Percentiles rank a stretch among this genome's conserved stretches.
Evolutionary conservation across 2,329 filamentous ascomycete genomes (phyloP).

Genomic region (Calonectria ilicicola): DNA sequence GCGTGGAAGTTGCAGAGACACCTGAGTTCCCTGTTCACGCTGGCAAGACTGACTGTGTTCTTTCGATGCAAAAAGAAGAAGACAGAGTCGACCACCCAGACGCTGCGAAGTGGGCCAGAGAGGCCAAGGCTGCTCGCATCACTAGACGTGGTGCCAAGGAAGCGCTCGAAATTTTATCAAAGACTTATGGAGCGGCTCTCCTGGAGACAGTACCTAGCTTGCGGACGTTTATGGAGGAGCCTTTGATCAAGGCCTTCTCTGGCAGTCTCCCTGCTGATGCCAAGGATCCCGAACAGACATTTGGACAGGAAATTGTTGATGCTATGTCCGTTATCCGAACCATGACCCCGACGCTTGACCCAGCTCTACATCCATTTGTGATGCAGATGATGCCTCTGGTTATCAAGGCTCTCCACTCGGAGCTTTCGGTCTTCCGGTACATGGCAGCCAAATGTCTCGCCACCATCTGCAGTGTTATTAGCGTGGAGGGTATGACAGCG

Average conservation of each 20-base stretch:
- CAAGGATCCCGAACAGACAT: constrained; percentile 76
- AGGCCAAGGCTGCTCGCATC: constrained; percentile 89
- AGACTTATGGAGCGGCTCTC: constrained; percentile 81
- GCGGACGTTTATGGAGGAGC: constrained; percentile 82
- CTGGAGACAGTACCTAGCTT: constrained; percentile 89
- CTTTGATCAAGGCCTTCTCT: constrained; percentile 80
- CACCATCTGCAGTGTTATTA: constrained; percentile 96
- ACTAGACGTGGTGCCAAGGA: constrained; percentile 95
- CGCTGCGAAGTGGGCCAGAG: constrained; percentile 88
- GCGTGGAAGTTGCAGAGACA: constrained; percentile 96
- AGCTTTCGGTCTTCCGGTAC: constrained; percentile 92
- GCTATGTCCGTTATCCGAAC: constrained; percentile 93
- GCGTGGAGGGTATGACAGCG: constrained; percentile 94
- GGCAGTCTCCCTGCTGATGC: constrained; percentile 79
- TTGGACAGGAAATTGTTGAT: constrained; percentile 94
- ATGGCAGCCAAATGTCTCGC: constrained; percentile 98
- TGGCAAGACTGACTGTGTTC: constrained; percentile 79
- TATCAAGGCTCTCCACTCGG: constrained; percentile 87
- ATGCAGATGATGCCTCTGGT: constrained; percentile 87
- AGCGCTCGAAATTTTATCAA: constrained; percentile 87
- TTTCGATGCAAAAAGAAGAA: constrained; percentile 97
- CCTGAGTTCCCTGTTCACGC: constrained; percentile 93
- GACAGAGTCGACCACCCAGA: constrained; percentile 94
- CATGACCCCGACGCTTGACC: constrained; percentile 88
- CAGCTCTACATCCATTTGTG: constrained; percentile 81